Base-by-base conservation (phyloP, 202 grass and related monocot genomes). In the Eragrostis tef region DNA sequence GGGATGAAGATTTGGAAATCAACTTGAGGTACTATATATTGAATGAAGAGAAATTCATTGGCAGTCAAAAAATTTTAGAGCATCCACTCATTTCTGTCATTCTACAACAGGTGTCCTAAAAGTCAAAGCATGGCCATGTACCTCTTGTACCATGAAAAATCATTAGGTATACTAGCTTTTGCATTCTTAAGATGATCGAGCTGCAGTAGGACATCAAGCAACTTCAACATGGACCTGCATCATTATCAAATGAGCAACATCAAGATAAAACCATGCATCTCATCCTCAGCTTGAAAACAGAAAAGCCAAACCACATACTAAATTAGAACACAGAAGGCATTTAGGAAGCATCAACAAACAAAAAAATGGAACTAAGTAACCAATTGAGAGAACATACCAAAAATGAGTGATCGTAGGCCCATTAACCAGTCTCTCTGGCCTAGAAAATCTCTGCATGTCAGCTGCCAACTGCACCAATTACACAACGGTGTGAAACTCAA, bases 61-160 rank as follows among this genome's bases (percentile, higher is more conserved):
- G 20, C 12, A 24, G 54, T 44, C 67, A 61, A 16, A 27, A 71
- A 67, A 66, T 11, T 73, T 70, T 81, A 50, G 27, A 71, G 48
- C 49, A 71, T 47, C 6, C 54, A 81, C 20, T 29, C 46, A 82
- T 21, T 72, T 71, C 6, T 77, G 29, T 76, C 36, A 71, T 47
- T 74, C 29, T 71, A 53, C 13, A 47, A 75, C 43, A 82, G 4
- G 24, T 78, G 26, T n/a, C 78, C 66, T 39, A 63, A 69, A 58
- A 54, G 72, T 43, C 14, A 87, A 64, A 31, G 54, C 27, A 45
- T 78, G 48, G 71, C 11, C 49, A 77, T 80, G 45, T 94, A 98
- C 95, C 95, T 98, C 77, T 98, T 98, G 73, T 98, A 98, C 92
- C 95, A 98, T 83, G 95, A 91, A 92, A 98, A 98, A 85, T 98